Evolutionary conservation across 2,329 filamentous ascomycete genomes (phyloP), one percentile per base, ranked within the genome.

Genomic region (Sporothrix protearum): DNA sequence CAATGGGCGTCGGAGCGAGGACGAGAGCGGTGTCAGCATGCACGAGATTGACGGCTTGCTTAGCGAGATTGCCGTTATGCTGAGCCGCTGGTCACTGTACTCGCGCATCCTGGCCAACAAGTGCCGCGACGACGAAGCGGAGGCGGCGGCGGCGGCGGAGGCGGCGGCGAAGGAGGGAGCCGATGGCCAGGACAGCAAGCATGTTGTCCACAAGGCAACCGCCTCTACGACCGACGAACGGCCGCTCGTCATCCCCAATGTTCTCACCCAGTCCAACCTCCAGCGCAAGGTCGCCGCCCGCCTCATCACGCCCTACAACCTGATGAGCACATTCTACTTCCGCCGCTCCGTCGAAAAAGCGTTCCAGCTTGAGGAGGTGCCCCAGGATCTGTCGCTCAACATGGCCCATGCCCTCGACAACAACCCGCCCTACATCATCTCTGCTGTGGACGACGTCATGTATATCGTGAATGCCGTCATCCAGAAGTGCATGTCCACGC

Each of bases 361-460:
- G 0, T 99, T 99, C 80, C 95, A 99, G 79, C 84, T 99, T 61
- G 96, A 99, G 78, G 96, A 99, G 79, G 87, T 90, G 25, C 96
- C 96, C 0, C 82, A 86, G 0, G 93, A 93, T 25, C 83, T 99
- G 25, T 92, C 92, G 0, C 84, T 99, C 45, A 93, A 90, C 77
- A 85, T 91, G 55, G 90, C 86, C 77, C 92, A 86, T 77, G 85
- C 91, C 3, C 84, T 97, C 57, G 68, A 68, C 59, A 88, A 90
- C 72, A 93, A 94, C 76, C 88, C 93, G 2, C 96, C 96, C 0
- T 96, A 93, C 78, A 97, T 99, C 77, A 95, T 96, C 57, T 94
- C 94, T 1, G 94, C 95, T 0, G 94, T 99, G 9, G 96, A 99
- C 82, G 96, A 97, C 82, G 94, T 98, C 78, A 98, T 99, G 95